phyloP scores from a whole-genome alignment of 805 yeast species.

The Candida piceae region DNA sequence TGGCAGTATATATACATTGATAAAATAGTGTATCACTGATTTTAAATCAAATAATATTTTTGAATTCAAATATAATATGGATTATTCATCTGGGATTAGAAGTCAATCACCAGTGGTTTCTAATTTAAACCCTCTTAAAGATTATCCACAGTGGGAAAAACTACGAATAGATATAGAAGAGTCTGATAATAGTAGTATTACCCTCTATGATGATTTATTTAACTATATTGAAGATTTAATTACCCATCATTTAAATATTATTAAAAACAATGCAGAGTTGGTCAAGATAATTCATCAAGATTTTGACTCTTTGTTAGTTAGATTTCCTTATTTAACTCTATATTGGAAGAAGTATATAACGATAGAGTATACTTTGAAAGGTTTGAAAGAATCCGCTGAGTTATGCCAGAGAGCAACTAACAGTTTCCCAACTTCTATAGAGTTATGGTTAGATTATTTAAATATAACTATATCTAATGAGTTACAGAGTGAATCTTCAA shows the following conservation, averaged over 20 bases:
- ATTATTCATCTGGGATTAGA: no score
- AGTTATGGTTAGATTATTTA: constrained; percentile 64
- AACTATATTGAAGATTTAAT: constrained; percentile 21
- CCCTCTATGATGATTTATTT: constrained; percentile 24
- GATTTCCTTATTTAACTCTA: constrained; percentile 54
- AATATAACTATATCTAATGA: constrained; percentile 43
- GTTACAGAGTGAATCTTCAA: constrained; percentile 25
- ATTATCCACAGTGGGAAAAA: constrained; percentile 28
- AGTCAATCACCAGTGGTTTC: no score
- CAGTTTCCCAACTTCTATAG: constrained; percentile 53
- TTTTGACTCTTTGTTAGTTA: constrained; percentile 38
- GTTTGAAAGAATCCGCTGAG: constrained; percentile 44
- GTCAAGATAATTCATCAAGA: constrained; percentile 21
- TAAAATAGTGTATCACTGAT: no score
- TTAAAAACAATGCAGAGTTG: constrained; percentile 13
- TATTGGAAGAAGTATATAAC: constrained; percentile 63
- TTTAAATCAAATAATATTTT: no score
- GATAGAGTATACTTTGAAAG: constrained; percentile 51
- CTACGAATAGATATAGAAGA: constrained; percentile 16
- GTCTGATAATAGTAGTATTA: constrained; percentile 18
- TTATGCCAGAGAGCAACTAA: constrained; percentile 41
- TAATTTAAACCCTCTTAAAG: constrained; percentile 7
- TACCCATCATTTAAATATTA: constrained; percentile 13
- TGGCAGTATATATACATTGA: no score
- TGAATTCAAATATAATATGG: no score